A percentile compares a stretch with the other conserved stretches of the same genome.
phyloP scores from a whole-genome alignment of 768 basidiomycete genomes.

The Rhizopogon salebrosus region DNA sequence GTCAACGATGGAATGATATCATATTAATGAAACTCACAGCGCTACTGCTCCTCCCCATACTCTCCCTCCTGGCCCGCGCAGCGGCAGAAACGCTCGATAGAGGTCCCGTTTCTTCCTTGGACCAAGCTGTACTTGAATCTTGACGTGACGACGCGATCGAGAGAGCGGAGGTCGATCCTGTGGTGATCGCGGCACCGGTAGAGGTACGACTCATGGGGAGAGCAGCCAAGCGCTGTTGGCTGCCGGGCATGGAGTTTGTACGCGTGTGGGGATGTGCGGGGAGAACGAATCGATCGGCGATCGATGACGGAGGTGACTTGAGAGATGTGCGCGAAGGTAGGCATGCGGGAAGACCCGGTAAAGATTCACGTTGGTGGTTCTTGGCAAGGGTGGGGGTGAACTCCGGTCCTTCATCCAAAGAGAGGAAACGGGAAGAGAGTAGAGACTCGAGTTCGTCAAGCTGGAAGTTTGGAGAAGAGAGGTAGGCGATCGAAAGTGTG shows the following conservation, averaged over 20 bases:
- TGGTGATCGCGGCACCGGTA: constrained; percentile 23
- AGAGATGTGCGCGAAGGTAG: constrained; percentile 36
- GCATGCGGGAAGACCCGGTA: constrained; percentile 37
- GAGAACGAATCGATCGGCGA: constrained; percentile 43
- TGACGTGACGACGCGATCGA: constrained; percentile 39
- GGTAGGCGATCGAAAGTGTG: constrained; percentile 57
- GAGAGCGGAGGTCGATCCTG: constrained; percentile 32
- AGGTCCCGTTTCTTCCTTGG: constrained; percentile 30
- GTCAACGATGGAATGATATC: background rate
- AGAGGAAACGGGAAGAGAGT: constrained; percentile 67
- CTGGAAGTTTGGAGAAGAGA: constrained; percentile 62
- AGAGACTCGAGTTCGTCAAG: constrained; percentile 75
- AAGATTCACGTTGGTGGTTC: constrained; percentile 56
- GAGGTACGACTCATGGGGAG: constrained; percentile 31
- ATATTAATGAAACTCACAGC: constrained; percentile 10
- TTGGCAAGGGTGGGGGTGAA: constrained; percentile 71
- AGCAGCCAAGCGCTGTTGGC: constrained; percentile 30
- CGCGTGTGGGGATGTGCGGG: constrained; percentile 27
- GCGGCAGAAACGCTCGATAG: constrained; percentile 27
- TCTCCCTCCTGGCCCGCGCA: constrained; percentile 47
- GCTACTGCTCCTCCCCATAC: constrained; percentile 30
- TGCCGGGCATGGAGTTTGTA: constrained; percentile 31
- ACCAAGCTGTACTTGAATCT: constrained; percentile 31
- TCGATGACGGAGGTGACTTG: constrained; percentile 38
- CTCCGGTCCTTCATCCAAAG: constrained; percentile 56